Evolutionary conservation across 306 rosid genomes (phyloP).

Genomic region (Cicer arietinum): DNA sequence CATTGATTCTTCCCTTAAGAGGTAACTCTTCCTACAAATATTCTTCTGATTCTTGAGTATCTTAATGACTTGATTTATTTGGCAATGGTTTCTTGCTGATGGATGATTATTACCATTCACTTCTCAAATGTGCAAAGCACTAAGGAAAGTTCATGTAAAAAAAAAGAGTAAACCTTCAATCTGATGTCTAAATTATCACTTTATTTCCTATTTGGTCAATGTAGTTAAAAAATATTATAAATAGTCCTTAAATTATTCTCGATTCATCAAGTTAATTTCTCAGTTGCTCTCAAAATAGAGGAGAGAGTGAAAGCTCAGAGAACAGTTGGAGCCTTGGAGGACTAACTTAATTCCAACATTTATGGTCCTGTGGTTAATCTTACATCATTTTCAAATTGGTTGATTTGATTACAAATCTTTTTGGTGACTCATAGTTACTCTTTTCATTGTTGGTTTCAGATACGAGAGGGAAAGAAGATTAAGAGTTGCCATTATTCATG

Average conservation of each 20-base stretch:
- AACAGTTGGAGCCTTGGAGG: too few species aligned
- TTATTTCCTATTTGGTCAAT: too few species aligned
- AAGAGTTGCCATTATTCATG: conserved; percentile 83
- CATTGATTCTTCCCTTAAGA: conserved; percentile 69
- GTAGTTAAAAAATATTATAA: too few species aligned
- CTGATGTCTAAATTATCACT: too few species aligned
- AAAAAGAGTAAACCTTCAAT: not conserved
- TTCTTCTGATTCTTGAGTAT: not conserved
- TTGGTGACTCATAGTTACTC: conserved; percentile 13
- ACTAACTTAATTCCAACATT: too few species aligned
- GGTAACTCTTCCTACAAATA: conserved; percentile 44
- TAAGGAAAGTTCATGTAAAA: not conserved
- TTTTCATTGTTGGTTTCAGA: conserved; percentile 48
- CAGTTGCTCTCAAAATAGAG: too few species aligned
- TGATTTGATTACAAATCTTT: conserved; percentile 32
- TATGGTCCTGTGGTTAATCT: too few species aligned
- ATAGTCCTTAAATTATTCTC: too few species aligned
- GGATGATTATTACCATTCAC: not conserved
- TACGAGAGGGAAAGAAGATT: conserved; percentile 78
- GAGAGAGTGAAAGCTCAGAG: too few species aligned
- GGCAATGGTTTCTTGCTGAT: not conserved
- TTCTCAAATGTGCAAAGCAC: not conserved
- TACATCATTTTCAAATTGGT: not conserved
- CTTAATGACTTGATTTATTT: not conserved
- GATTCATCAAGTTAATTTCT: too few species aligned